These are phyloP conservation scores for Elaeis guineensis DNA, from an alignment of 176 grass and related monocot species.

Conservation along the genomic window DNA sequence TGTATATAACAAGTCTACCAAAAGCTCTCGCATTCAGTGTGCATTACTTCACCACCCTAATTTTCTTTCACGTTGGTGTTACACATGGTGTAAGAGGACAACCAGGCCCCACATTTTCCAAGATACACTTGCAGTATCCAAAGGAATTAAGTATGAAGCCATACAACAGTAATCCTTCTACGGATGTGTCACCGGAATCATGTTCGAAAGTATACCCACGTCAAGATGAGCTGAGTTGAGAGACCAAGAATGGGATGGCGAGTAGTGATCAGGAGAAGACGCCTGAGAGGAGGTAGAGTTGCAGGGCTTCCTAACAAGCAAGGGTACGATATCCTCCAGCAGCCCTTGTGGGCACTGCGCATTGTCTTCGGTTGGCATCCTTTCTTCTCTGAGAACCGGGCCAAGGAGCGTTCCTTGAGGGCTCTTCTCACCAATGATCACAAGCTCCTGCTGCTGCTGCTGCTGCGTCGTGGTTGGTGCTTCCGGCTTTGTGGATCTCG, in stretches of 20 bases:
- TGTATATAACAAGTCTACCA: no score
- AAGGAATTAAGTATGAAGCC: no score
- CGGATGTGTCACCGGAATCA: background rate
- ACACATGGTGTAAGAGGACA: no score
- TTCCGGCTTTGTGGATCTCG: background rate
- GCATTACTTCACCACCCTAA: no score
- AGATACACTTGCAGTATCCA: no score
- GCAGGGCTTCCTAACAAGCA: constrained; percentile 8
- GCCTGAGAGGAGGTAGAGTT: background rate
- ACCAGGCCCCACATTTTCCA: no score
- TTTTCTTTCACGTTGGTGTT: no score
- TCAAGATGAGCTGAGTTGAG: background rate
- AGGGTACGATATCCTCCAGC: constrained; percentile 8
- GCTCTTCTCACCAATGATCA: no score
- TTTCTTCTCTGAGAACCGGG: background rate
- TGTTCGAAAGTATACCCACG: constrained; percentile 1
- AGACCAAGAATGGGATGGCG: background rate
- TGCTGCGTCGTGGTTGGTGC: background rate
- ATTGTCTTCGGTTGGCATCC: background rate
- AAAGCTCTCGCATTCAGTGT: no score
- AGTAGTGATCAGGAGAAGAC: background rate
- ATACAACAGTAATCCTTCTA: no score
- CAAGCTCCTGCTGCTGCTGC: background rate
- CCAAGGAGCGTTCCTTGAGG: no score
- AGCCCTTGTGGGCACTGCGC: constrained; percentile 1